Conservation (phyloP, 2,329 filamentous ascomycete genomes). For the Lithohypha guttulata region DNA sequence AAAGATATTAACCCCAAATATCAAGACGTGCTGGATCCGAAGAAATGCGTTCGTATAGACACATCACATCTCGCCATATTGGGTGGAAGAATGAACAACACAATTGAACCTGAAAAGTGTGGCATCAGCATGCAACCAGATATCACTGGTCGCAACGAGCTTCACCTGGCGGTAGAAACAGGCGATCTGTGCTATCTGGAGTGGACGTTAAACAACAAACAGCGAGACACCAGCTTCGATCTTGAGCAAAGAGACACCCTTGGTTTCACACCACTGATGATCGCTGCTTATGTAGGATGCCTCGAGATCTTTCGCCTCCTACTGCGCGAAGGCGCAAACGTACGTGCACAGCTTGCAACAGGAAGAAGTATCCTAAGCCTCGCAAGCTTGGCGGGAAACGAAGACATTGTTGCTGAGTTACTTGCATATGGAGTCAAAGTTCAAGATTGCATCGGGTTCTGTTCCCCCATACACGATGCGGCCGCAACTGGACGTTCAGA, state of each 20-base stretch:
- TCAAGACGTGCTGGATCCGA: neutral
- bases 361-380: slow-evolving; percentile 5
- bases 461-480: slow-evolving; percentile 7
- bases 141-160: slow-evolving; percentile 1
- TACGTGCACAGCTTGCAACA: neutral
- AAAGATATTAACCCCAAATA: neutral
- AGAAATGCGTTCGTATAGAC: neutral
- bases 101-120: neutral
- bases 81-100: neutral
- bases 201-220: neutral
- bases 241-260: slow-evolving; percentile 2
- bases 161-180: slow-evolving; percentile 2
- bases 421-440: neutral
- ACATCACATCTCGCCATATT: slow-evolving; percentile 3
- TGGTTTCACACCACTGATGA: slow-evolving; percentile 5
- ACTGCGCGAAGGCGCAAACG: neutral
- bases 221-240: neutral
- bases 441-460: neutral
- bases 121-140: neutral
- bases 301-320: neutral
- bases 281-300: neutral
- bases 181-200: slow-evolving; percentile 1
- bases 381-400: slow-evolving; percentile 6
- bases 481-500: slow-evolving; percentile 1
- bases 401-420: neutral